phyloP scores from a whole-genome alignment of 2,329 filamentous ascomycete genomes.

The Coniochaeta sp. region DNA sequence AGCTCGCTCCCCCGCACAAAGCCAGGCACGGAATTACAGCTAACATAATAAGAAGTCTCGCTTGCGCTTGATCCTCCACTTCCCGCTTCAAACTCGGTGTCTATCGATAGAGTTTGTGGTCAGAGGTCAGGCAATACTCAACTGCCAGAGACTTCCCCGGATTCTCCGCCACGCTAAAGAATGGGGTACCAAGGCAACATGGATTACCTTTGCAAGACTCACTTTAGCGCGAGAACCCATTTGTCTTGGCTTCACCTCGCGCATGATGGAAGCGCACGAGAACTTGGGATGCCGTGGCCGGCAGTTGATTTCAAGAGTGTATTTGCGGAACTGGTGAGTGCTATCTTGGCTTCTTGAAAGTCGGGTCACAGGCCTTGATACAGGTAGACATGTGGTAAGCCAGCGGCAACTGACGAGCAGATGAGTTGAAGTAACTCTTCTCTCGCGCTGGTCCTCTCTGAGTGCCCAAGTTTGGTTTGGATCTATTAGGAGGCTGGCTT shows the following conservation, averaged over 20 bases:
- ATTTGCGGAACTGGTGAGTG: background rate
- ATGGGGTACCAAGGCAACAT: background rate
- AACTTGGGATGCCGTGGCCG: background rate
- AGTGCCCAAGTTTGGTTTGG: background rate
- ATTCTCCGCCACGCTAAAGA: background rate
- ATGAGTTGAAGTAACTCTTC: background rate
- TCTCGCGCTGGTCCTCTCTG: background rate
- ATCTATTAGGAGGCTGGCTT: background rate
- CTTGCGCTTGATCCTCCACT: background rate
- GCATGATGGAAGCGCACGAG: background rate
- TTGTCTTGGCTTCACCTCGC: background rate
- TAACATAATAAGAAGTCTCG: too few species aligned
- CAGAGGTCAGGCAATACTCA: background rate
- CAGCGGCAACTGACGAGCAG: background rate
- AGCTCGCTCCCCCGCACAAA: too few species aligned
- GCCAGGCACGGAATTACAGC: too few species aligned
- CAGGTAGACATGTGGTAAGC: background rate
- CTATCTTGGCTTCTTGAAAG: too few species aligned
- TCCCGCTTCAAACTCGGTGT: background rate
- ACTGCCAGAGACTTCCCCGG: background rate
- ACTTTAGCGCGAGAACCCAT: background rate
- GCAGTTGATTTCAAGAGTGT: background rate
- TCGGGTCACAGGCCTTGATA: too few species aligned
- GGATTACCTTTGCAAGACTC: background rate
- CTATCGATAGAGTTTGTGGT: too few species aligned